Base-by-base conservation (phyloP, 1,284 basidiomycete species). In the Mixia osmundae region DNA sequence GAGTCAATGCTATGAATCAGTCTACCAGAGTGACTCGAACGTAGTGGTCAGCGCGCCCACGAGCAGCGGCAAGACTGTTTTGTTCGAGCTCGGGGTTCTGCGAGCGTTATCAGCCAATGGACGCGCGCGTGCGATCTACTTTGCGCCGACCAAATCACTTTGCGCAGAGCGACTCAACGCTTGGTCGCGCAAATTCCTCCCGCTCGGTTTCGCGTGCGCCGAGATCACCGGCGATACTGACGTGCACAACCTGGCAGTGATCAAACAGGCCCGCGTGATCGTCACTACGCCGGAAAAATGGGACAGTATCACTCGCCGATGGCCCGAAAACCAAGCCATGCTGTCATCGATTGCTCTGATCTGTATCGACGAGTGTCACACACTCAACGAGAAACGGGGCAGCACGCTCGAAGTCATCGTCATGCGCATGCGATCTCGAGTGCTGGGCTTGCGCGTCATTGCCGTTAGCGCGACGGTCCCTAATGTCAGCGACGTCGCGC, bases 211-310 rank as follows among this genome's bases (percentile, higher is more conserved):
- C 19, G 44, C 40, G 10, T 49, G 79, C 45, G 73, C 71, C 32
- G 83, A 94, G 57, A 58, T 95, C 33, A 97, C 89, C 0, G 89
- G 87, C 2, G 87, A 94, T 50, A 82, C 78, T 1, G 66, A 71
- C 12, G 55, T 64, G 20, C 63, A 65, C 40, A 68, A 69, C 4
- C 63, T 62, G 32, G 37, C 47, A 63, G 72, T 74, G 29, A 69
- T 73, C 0, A 71, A 68, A 48, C 63, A 64, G 37, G 70, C 77
- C 0, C 65, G 69, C 14, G 65, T 94, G 33, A 80, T 91, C 30
- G 47, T 60, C 30, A 55, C 58, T 9, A 60, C 58, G 72, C 80
- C 79, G 0, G 89, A 94, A 56, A 94, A 94, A 56, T 85, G 79
- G 76, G 85, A 91, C 47, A 76, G 77, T 28, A 58, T 91, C 33